Conservation (phyloP, 2,329 filamentous ascomycete species). For the Aureobasidium subglaciale region DNA sequence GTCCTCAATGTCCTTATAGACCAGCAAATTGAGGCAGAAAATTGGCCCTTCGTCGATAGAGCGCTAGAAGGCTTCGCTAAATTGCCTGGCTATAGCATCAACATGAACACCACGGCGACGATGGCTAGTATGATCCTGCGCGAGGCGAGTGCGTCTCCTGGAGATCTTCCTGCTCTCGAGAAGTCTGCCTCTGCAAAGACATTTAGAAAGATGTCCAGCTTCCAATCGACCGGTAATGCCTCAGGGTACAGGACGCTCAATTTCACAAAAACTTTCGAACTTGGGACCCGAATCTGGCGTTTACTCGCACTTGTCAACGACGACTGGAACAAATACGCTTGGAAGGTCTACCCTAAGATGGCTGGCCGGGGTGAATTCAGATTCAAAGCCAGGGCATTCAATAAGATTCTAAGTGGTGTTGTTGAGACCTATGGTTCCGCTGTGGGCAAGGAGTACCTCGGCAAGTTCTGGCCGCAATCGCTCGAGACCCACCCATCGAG, state of each 20-base stretch:
- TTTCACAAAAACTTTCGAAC: not conserved
- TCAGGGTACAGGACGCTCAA: not conserved
- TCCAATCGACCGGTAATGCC: not conserved
- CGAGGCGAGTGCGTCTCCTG: not conserved
- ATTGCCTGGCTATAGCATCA: not conserved
- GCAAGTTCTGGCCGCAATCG: conserved; percentile 38
- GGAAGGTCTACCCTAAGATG: conserved; percentile 25
- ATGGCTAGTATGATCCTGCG: conserved; percentile 11
- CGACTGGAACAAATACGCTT: conserved; percentile 17
- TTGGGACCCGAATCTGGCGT: conserved; percentile 10
- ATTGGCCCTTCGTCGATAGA: conserved; percentile 34
- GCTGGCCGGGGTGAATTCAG: conserved; percentile 14
- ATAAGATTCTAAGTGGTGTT: conserved; percentile 48
- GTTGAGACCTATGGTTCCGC: conserved; percentile 42
- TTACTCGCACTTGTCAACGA: conserved; percentile 24
- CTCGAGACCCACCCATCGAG: not conserved
- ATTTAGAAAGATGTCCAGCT: not conserved
- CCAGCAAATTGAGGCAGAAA: conserved; percentile 34
- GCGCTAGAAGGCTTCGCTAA: conserved; percentile 25
- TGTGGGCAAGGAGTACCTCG: conserved; percentile 42
- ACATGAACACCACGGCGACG: not conserved
- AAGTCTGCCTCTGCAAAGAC: not conserved
- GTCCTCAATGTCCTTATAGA: conserved; percentile 35
- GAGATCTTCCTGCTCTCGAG: not conserved
- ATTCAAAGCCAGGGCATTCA: conserved; percentile 37